Evolutionary conservation across 1,284 basidiomycete species (phyloP).

Genomic region (Cryptococcus amylolentus): DNA sequence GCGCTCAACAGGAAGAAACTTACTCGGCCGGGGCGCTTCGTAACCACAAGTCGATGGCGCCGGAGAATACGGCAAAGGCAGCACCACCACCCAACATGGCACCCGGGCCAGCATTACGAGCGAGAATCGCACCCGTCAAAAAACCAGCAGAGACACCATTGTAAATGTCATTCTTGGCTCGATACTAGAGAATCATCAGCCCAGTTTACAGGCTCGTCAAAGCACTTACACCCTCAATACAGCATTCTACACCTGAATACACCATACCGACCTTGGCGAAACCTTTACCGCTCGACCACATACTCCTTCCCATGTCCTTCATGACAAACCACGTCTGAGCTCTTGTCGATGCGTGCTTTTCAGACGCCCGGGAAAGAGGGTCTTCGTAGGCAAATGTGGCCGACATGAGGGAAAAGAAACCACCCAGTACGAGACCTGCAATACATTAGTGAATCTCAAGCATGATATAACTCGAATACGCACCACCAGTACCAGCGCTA

Average conservation of each 20-base stretch:
- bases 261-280: conserved; percentile 94
- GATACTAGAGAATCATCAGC: conserved; percentile 60
- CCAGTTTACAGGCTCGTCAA: background rate
- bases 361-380: conserved; percentile 69
- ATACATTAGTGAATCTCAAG: background rate
- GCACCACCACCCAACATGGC: conserved; percentile 76
- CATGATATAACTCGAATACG: conserved; percentile 35
- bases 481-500: conserved; percentile 74
- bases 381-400: conserved; percentile 94
- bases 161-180: conserved; percentile 89
- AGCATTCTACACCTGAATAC: conserved; percentile 91
- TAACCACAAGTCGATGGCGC: conserved; percentile 80
- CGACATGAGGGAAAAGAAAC: conserved; percentile 94
- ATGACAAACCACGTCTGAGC: conserved; percentile 75
- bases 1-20: conserved; percentile 40
- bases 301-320: conserved; percentile 89
- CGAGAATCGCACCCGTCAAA: conserved; percentile 68
- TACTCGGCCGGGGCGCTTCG: conserved; percentile 79
- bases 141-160: conserved; percentile 60
- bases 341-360: conserved; percentile 38
- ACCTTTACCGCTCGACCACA: conserved; percentile 86
- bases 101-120: conserved; percentile 76
- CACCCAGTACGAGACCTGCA: conserved; percentile 83
- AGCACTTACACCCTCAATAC: conserved; percentile 85
- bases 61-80: conserved; percentile 87